Conservation (phyloP, 1,284 basidiomycete species). For the Amylostereum areolatum region DNA sequence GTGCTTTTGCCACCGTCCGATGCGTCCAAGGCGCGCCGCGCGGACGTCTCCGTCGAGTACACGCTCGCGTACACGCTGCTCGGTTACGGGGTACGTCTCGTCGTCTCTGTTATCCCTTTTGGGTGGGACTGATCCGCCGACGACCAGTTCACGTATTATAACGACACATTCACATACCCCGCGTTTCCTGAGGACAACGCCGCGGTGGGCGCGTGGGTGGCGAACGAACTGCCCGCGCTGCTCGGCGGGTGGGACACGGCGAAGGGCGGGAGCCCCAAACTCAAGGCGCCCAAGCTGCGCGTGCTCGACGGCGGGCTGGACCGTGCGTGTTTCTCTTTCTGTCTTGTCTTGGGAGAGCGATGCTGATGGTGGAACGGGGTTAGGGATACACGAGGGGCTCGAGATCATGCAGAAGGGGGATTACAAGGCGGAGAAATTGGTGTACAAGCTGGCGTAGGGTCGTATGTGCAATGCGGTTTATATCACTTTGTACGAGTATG, state of each 20-base stretch:
- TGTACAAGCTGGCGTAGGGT: not conserved
- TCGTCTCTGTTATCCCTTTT: too few species aligned
- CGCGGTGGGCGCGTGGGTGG: not conserved
- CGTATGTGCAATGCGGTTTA: too few species aligned
- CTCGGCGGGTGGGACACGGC: not conserved
- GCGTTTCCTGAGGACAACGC: not conserved
- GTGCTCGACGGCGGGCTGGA: not conserved
- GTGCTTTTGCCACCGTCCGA: slow-evolving; percentile 4
- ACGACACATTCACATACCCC: not conserved
- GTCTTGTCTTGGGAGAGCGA: too few species aligned
- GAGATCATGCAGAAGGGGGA: not conserved
- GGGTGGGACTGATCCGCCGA: too few species aligned
- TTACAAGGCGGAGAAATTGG: not conserved
- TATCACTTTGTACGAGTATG: too few species aligned
- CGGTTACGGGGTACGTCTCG: slow-evolving; percentile 2
- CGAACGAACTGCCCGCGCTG: not conserved
- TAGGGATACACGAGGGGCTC: not conserved
- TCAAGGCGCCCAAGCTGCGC: slow-evolving; percentile 1
- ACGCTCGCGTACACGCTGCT: slow-evolving; percentile 14
- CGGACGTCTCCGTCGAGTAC: slow-evolving; percentile 8
- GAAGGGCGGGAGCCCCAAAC: not conserved
- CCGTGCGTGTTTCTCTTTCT: not conserved
- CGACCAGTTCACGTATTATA: too few species aligned
- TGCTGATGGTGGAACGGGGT: too few species aligned
- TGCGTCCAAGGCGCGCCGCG: not conserved